A percentile compares a stretch with the other conserved stretches of the same genome.
phyloP scores from a whole-genome alignment of 1,284 basidiomycete species.

The Cryptococcus sp. region DNA sequence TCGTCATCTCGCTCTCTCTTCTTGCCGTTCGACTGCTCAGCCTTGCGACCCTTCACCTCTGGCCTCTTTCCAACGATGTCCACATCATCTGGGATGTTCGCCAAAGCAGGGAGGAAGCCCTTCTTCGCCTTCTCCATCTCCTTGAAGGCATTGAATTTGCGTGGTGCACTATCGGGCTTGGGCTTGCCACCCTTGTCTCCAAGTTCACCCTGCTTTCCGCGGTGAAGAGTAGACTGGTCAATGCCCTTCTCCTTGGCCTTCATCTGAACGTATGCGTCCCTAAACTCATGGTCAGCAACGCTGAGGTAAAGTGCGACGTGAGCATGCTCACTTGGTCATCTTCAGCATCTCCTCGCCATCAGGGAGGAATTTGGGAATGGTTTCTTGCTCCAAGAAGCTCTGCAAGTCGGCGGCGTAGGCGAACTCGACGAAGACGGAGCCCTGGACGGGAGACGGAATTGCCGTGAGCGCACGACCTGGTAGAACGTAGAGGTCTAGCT shows the following conservation, averaged over 20 bases:
- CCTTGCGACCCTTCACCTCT: conserved; percentile 5
- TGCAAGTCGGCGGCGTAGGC: conserved; percentile 69
- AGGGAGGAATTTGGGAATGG: conserved; percentile 75
- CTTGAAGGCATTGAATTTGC: conserved; percentile 82
- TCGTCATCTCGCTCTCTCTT: conserved; percentile 50
- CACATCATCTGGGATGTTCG: conserved; percentile 43
- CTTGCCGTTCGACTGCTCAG: conserved; percentile 26
- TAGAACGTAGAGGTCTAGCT: conserved; percentile 1
- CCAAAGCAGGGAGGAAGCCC: conserved; percentile 37
- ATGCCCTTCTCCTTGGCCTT: conserved; percentile 95
- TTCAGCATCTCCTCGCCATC: conserved; percentile 65
- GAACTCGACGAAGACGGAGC: conserved; percentile 92
- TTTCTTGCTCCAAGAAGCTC: conserved; percentile 75
- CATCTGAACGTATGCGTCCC: conserved; percentile 90
- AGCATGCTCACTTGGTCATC: conserved; percentile 76
- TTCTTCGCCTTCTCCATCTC: conserved; percentile 65
- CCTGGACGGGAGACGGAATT: conserved; percentile 55
- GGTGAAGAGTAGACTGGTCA: conserved; percentile 45
- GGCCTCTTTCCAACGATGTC: conserved; percentile 41
- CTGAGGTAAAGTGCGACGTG: neutral
- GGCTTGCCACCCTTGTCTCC: conserved; percentile 2
- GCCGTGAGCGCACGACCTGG: too few species aligned
- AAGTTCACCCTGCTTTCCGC: conserved; percentile 7
- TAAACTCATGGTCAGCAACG: conserved; percentile 40
- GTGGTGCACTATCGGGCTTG: conserved; percentile 18